Evolutionary conservation across 805 yeast species (phyloP).

Genomic region (Candida morakotiae): DNA sequence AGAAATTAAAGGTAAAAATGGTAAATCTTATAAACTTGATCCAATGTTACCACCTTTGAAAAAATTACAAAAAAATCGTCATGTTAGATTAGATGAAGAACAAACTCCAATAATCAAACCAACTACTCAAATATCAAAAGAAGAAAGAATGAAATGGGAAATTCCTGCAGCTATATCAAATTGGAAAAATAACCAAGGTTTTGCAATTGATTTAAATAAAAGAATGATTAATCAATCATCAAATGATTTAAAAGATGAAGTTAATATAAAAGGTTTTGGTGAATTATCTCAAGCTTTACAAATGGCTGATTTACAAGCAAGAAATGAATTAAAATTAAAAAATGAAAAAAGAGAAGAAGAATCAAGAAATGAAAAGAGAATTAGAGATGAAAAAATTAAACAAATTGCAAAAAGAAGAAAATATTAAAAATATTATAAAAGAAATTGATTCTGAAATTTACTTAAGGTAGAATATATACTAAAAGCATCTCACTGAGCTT

Average conservation of each 20-base stretch:
- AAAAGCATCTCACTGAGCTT: background rate
- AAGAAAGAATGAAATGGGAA: slow-evolving; percentile 76
- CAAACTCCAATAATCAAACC: slow-evolving; percentile 49
- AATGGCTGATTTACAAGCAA: slow-evolving; percentile 44
- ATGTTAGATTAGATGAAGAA: slow-evolving; percentile 22
- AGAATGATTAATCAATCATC: slow-evolving; percentile 52
- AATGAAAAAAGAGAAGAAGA: slow-evolving; percentile 4
- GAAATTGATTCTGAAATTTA: too few species aligned
- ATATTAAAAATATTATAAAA: background rate
- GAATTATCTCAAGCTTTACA: slow-evolving; percentile 69
- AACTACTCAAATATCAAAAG: slow-evolving; percentile 43
- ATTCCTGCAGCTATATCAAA: slow-evolving; percentile 91
- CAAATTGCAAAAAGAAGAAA: slow-evolving; percentile 24
- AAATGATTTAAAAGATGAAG: slow-evolving; percentile 22
- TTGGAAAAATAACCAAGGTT: slow-evolving; percentile 94
- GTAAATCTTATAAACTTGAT: slow-evolving; percentile 48
- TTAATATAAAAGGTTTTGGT: slow-evolving; percentile 55
- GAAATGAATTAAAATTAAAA: slow-evolving; percentile 13
- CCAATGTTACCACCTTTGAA: slow-evolving; percentile 84
- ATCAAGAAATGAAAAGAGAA: slow-evolving; percentile 14
- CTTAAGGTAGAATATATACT: too few species aligned
- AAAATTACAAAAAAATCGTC: slow-evolving; percentile 69
- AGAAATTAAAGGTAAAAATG: too few species aligned
- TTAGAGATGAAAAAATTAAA: slow-evolving; percentile 10
- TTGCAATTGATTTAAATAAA: slow-evolving; percentile 75